These are phyloP conservation scores for Starmera dryadoides DNA, from an alignment of 805 yeast genomes.

Conservation along the genomic window DNA sequence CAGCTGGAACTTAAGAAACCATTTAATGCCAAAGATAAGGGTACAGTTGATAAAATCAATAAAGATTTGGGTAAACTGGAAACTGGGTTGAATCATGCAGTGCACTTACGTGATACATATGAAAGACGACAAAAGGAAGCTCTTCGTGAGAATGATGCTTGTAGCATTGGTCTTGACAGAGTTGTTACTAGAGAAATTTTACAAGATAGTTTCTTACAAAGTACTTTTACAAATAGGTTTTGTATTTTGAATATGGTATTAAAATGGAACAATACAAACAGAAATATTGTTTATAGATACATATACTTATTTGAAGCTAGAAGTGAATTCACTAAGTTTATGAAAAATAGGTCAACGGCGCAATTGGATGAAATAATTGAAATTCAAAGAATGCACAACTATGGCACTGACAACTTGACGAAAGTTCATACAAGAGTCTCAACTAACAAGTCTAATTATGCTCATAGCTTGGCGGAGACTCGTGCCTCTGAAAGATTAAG, in stretches of 20 bases:
- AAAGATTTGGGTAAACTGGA: constrained; percentile 16
- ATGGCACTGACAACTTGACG: constrained; percentile 6
- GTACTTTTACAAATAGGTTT: constrained; percentile 46
- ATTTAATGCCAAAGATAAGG: constrained; percentile 18
- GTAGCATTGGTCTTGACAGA: background rate
- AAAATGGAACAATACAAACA: constrained; percentile 68
- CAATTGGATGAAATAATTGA: constrained; percentile 44
- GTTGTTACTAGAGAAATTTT: background rate
- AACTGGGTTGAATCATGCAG: constrained; percentile 14
- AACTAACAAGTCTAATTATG: background rate
- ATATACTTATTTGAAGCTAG: constrained; percentile 40
- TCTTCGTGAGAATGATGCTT: background rate
- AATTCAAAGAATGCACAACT: constrained; percentile 19
- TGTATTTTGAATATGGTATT: constrained; percentile 65
- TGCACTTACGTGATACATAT: background rate
- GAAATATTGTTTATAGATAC: constrained; percentile 60
- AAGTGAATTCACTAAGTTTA: constrained; percentile 33
- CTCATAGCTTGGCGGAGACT: constrained; percentile 7
- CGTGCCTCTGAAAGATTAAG: constrained; percentile 25
- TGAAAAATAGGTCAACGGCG: constrained; percentile 41
- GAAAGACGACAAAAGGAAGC: background rate
- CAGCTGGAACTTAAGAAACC: constrained; percentile 22
- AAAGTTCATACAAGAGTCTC: background rate
- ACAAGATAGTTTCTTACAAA: constrained; percentile 9
- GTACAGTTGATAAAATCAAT: constrained; percentile 9